These are phyloP conservation scores for Zancudomyces culisetae DNA, from an alignment of 371 early-diverging fungal genomes.

Conservation along the genomic window DNA sequence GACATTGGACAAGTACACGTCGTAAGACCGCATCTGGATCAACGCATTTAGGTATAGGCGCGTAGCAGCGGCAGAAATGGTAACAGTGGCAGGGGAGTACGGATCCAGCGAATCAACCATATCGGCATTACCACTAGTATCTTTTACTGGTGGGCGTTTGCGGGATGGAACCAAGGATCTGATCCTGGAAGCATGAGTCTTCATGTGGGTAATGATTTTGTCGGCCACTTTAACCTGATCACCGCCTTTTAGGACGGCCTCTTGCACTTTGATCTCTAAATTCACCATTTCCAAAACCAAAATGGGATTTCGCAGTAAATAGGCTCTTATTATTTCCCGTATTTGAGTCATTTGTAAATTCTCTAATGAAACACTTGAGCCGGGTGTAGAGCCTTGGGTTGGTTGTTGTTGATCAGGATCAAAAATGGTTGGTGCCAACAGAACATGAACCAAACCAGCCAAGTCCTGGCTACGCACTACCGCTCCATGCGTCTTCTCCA, in stretches of 20 bases:
- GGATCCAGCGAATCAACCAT: slow-evolving; percentile 5
- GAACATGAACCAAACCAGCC: slow-evolving; percentile 21
- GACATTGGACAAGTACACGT: slow-evolving; percentile 23
- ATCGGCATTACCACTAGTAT: not conserved
- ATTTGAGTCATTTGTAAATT: slow-evolving; percentile 7
- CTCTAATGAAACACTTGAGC: not conserved
- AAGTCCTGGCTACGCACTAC: slow-evolving; percentile 7
- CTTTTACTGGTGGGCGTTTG: not conserved
- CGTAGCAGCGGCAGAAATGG: slow-evolving; percentile 25
- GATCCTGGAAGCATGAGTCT: slow-evolving; percentile 10
- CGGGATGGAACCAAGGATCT: slow-evolving; percentile 2
- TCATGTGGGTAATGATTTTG: slow-evolving; percentile 15
- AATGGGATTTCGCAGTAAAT: slow-evolving; percentile 13
- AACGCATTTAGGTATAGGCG: slow-evolving; percentile 24
- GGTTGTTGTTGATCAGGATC: slow-evolving; percentile 14
- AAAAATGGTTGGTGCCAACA: slow-evolving; percentile 25
- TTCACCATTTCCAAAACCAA: slow-evolving; percentile 23
- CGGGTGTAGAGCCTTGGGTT: not conserved
- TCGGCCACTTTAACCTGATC: slow-evolving; percentile 26
- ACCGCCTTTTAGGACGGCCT: slow-evolving; percentile 21
- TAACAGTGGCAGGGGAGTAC: slow-evolving; percentile 16
- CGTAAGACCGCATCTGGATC: slow-evolving; percentile 23
- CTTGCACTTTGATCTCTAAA: slow-evolving; percentile 24
- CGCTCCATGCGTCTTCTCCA: slow-evolving; percentile 1
- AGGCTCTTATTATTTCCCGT: slow-evolving; percentile 14